Conservation (phyloP, 108 stramenopile species). For the Cylindrotheca fusiformis region DNA sequence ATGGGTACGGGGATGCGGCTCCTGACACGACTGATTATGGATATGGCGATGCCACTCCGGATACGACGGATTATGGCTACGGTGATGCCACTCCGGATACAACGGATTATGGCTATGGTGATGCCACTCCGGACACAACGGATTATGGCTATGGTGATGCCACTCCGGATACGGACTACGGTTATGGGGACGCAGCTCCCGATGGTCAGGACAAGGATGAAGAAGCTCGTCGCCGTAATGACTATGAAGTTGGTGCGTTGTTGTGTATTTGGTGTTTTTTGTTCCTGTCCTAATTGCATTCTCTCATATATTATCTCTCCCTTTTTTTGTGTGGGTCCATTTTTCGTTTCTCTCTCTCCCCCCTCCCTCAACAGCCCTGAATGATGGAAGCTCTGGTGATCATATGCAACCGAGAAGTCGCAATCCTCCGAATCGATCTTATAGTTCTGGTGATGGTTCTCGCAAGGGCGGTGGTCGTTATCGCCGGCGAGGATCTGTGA, state of each 20-base stretch:
- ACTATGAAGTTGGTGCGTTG: not conserved
- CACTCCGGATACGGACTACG: conserved; percentile 13
- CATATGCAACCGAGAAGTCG: not conserved
- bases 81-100: conserved; percentile 17
- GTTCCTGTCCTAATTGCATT: not conserved
- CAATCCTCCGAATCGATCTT: not conserved
- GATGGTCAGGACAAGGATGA: conserved; percentile 5
- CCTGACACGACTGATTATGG: conserved; percentile 15
- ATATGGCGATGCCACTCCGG: conserved; percentile 8
- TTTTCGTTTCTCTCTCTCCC: not conserved
- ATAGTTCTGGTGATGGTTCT: not conserved
- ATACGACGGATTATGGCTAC: conserved; percentile 17
- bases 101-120: conserved; percentile 18
- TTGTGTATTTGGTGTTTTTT: not conserved
- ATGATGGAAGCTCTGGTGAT: not conserved
- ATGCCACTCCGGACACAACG: conserved; percentile 12
- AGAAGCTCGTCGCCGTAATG: conserved; percentile 1
- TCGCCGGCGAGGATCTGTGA: conserved; percentile 32
- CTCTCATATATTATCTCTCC: not conserved
- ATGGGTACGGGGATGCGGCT: conserved; percentile 30
- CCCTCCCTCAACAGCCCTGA: not conserved
- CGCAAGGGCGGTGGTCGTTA: conserved; percentile 8
- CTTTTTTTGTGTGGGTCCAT: not conserved
- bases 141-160: conserved; percentile 26
- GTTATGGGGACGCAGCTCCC: conserved; percentile 15